Base-by-base conservation (phyloP, 352 stramenopile species). In the Phytophthora multivora region DNA sequence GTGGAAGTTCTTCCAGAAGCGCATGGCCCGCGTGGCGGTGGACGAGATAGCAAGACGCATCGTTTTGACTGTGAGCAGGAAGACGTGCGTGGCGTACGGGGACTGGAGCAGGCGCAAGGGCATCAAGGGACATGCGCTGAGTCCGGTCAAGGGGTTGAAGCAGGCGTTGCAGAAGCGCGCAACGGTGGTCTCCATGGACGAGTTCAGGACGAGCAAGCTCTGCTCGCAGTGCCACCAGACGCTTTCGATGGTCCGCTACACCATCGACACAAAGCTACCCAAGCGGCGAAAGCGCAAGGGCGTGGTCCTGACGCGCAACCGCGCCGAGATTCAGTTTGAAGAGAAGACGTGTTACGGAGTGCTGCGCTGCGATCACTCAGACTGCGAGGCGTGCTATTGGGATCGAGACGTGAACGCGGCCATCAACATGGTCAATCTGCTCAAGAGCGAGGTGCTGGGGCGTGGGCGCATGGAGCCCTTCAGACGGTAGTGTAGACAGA, bases 161-260 rank as follows among this genome's bases (percentile, higher is more conserved):
- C 1, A 69, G 40, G 47, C 52, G 30, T 16, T 63, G 51, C 15
- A 5, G 31, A 69, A 69, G 52, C 60, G 61, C 35, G 48, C 48
- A 47, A 64, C 38, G 10, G 48, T 64, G 61, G 61, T 69, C 41
- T 59, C 48, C 42, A 63, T 60, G 61, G 61, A 69, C 31, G 61
- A 69, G 48, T 69, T 69, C 61, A 64, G 31, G 60, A 63, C 48
- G 52, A 63, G 60, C 46, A 69, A 63, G 40, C 52, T 68, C 59
- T 68, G 59, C 51, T 69, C 60, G 60, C 45, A 52, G 52, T 63
- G 47, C 46, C 60, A 62, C 50, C 50, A 52, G 13, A 35, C 41
- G 55, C 53, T 69, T 47, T 69, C 41, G 39, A 3, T 13, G 0
- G 61, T 69, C 30, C 19, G 8, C 0, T 69, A 64, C 23, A 11